phyloP scores from a whole-genome alignment of 139 green algal genomes.

The Coccomyxa sp. region DNA sequence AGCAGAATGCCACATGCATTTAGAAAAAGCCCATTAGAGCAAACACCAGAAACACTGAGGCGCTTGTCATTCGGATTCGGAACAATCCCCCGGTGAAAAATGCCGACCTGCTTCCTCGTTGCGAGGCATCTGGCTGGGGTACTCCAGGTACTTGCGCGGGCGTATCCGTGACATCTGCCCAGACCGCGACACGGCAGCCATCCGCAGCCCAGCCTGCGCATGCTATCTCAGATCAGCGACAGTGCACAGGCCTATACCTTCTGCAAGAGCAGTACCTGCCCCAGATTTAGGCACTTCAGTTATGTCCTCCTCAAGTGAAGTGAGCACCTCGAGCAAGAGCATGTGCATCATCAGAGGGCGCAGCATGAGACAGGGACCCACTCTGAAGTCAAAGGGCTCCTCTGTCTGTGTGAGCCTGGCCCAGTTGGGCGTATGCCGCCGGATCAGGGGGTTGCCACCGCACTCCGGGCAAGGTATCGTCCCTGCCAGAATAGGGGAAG shows the following conservation, averaged over 20 bases:
- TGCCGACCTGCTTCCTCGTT: neutral
- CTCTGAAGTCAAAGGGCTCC: constrained; percentile 1
- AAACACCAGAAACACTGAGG: neutral
- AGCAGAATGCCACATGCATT: neutral
- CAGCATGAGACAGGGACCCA: neutral
- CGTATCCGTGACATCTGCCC: neutral
- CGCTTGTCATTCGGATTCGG: neutral
- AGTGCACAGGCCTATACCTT: neutral
- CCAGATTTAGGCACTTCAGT: neutral
- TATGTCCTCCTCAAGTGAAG: neutral
- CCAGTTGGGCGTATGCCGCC: constrained; percentile 33
- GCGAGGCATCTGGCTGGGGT: neutral
- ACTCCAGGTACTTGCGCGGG: constrained; percentile 4
- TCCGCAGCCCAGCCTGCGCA: neutral
- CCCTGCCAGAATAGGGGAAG: constrained; percentile 13
- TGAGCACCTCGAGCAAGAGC: neutral
- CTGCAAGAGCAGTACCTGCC: neutral
- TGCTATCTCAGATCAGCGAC: neutral
- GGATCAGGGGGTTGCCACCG: constrained; percentile 14
- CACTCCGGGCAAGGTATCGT: constrained; percentile 35
- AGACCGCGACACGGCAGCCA: neutral
- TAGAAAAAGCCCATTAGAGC: neutral
- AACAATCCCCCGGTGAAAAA: no score
- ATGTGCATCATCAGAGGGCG: neutral
- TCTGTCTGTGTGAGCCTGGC: constrained; percentile 19